Base-by-base conservation (phyloP, 2,329 filamentous ascomycete genomes). In the Colletotrichum kahawae region DNA sequence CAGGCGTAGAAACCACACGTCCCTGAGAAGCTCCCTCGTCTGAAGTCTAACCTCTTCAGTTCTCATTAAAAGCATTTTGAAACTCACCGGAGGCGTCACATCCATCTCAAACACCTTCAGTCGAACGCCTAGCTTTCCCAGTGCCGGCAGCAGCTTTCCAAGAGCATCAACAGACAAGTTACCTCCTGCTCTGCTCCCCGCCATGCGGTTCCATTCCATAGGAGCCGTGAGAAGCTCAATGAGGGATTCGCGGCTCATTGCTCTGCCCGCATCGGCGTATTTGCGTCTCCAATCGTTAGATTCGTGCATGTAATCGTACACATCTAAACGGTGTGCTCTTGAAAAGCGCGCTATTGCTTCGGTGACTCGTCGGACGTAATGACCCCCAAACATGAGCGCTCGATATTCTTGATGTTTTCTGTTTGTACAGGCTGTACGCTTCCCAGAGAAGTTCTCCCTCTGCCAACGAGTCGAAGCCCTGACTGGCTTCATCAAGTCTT, bases 241-340 rank as follows among this genome's bases (percentile, higher is more conserved):
- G 5, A 48, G 3, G 2, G 38, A 48, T 2, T 48, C 3, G 9
- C n/a, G 0, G 18, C 38, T 48, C 38, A 2, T 48, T 2, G 1
- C 38, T 48, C 18, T 12, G 38, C 38, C 38, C 5, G 18, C 5
- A 7, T 1, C 2, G 18, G 4, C 38, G 18, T 48, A n/a, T 6
- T 12, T 48, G 38, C 4, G 5, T 6, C 18, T 48, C 38, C 38
- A 48, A 4, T 48, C 38, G 18, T 6, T 48, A 12, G 38, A 0
- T 4, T 48, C 38, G 38, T 48, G 38, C 0, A 1, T 0, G 38
- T 48, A 48, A 6, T 48, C 38, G 38, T n/a, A 48, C 9, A 48
- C 38, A 6, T 48, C 38, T 4, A 48, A 2, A 2, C 18, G 38
- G 12, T 12, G 38, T 48, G 9, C 38, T 12, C 1, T 48, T 0